These are phyloP conservation scores for Phyllosticta citribraziliensis DNA, from an alignment of 2,329 filamentous ascomycete genomes.

Conservation along the genomic window DNA sequence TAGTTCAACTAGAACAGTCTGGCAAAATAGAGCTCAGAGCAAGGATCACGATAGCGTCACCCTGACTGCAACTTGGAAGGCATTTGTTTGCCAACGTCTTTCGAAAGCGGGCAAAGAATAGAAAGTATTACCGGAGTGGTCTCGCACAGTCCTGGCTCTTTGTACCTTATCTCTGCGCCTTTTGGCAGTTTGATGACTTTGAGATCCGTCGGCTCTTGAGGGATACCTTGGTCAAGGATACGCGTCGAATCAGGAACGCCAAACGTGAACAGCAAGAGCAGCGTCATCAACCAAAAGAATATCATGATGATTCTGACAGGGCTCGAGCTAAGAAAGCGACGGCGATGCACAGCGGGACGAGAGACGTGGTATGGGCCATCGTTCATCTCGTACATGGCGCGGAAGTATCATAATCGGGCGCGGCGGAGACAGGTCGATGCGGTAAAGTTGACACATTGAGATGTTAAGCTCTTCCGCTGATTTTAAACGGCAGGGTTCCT, in stretches of 20 bases:
- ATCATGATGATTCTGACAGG: neutral
- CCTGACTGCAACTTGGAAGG: neutral
- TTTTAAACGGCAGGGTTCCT: neutral
- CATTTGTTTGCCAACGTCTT: neutral
- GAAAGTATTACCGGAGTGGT: conserved; percentile 14
- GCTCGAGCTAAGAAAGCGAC: neutral
- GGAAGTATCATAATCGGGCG: neutral
- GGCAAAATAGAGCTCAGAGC: no score
- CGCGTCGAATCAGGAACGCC: neutral
- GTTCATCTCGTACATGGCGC: neutral
- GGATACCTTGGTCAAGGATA: neutral
- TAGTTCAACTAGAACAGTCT: neutral
- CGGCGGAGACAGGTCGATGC: neutral
- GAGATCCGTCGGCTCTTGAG: neutral
- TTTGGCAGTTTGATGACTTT: conserved; percentile 29
- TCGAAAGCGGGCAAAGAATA: conserved; percentile 25
- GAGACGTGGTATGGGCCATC: neutral
- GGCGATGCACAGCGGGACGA: neutral
- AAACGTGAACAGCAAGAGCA: neutral
- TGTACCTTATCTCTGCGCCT: conserved; percentile 5
- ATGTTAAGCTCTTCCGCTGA: neutral
- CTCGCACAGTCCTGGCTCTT: conserved; percentile 25
- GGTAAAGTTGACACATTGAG: neutral
- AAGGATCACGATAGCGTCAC: neutral
- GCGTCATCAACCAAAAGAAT: neutral